Evolutionary conservation across 169 alveolate genomes (phyloP).

Genomic region (Theileria equi): DNA sequence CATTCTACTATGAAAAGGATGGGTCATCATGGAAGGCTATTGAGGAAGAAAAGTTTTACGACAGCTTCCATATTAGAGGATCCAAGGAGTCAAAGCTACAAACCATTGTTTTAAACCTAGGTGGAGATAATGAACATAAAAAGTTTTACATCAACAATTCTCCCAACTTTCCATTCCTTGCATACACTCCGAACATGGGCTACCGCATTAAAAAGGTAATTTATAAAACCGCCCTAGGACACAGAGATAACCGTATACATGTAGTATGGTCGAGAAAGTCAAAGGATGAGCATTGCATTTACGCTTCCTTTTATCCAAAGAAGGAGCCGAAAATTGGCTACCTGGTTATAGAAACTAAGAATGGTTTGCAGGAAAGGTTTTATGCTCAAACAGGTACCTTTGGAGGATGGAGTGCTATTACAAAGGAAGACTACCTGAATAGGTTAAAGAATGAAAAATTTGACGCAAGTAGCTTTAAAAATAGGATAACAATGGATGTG

Average conservation of each 20-base stretch:
- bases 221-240: too few species aligned
- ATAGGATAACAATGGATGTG: conserved; percentile 1
- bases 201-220: conserved; percentile 4
- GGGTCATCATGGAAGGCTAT: not conserved
- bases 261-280: conserved; percentile 5
- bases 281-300: conserved; percentile 11
- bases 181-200: not conserved
- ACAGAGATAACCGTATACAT: conserved; percentile 16
- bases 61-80: not conserved
- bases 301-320: not conserved
- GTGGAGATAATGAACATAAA: not conserved
- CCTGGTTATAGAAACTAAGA: not conserved
- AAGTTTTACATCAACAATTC: conserved; percentile 1
- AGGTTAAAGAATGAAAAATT: not conserved
- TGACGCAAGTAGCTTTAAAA: not conserved
- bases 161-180: not conserved
- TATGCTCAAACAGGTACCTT: conserved; percentile 11
- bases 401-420: conserved; percentile 2
- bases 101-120: not conserved
- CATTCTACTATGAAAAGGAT: conserved; percentile 1
- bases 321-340: conserved; percentile 3
- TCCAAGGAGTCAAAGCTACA: conserved; percentile 9
- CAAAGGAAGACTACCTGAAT: conserved; percentile 2
- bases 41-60: not conserved
- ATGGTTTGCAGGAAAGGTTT: not conserved